A percentile compares a stretch with the other conserved stretches of the same genome.
phyloP scores from a whole-genome alignment of 805 yeast genomes.

The Tetrapisispora iriomotensis region DNA sequence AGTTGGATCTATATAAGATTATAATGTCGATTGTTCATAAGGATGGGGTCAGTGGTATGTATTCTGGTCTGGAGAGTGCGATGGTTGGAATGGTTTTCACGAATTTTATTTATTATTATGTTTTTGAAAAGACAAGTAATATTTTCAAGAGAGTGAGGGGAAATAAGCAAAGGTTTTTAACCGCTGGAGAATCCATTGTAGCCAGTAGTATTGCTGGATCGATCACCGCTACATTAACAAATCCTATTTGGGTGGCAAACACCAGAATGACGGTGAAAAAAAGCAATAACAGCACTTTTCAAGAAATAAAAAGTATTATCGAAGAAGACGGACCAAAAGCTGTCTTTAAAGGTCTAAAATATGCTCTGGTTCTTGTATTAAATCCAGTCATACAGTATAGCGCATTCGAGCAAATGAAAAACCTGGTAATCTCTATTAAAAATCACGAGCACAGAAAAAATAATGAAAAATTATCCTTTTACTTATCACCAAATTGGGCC shows the following conservation, averaged over 20 bases:
- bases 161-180: constrained; percentile 35
- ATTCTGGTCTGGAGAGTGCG: constrained; percentile 83
- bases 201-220: constrained; percentile 90
- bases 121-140: constrained; percentile 64
- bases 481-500: constrained; percentile 61
- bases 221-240: constrained; percentile 89
- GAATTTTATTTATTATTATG: constrained; percentile 83
- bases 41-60: constrained; percentile 61
- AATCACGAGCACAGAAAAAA: constrained; percentile 28
- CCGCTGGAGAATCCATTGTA: constrained; percentile 52
- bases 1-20: constrained; percentile 25
- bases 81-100: constrained; percentile 76
- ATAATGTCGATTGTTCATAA: constrained; percentile 40
- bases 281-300: constrained; percentile 38
- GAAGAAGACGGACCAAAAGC: constrained; percentile 62
- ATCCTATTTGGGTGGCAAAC: constrained; percentile 95
- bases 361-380: constrained; percentile 75
- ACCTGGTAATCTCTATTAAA: constrained; percentile 43
- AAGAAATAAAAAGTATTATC: constrained; percentile 51
- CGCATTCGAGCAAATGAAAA: constrained; percentile 77
- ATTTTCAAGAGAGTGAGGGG: constrained; percentile 27
- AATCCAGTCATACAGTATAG: constrained; percentile 92
- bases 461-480: constrained; percentile 1
- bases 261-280: constrained; percentile 71
- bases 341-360: constrained; percentile 76